Evolutionary conservation across 768 basidiomycete species (phyloP), one percentile per base, ranked within the genome.

Genomic region (Tricholoma hemisulphureum): DNA sequence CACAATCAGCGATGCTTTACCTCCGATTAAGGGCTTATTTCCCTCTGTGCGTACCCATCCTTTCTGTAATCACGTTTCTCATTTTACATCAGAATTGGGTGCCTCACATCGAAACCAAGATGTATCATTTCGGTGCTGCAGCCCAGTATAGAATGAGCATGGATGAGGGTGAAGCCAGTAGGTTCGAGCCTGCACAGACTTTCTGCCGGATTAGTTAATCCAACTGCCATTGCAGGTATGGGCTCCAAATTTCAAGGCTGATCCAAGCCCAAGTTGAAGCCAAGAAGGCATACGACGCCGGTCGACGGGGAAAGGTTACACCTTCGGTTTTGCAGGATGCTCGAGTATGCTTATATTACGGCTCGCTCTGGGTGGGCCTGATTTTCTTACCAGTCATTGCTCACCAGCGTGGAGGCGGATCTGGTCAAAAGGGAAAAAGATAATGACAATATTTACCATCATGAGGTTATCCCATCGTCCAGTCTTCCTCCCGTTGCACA

Each of bases 361-460:
- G 26, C 18, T 43, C 11, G n/a, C 54, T 20, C 57, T 28, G 43
- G 35, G 32, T 28, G 31, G 31, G 21, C 37, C 46, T 57, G 45
- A 59, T 65, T 52, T 34, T 51, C 53, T 16, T n/a, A 31, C 21
- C 68, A 98, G 95, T 91, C 90, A 1, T 76, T 98, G 14, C 73
- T 89, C 23, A 86, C 88, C 46, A 85, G 77, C 7, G 75, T 97
- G 23, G 82, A 88, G 62, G 84, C 82, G 52, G 82, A 85, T 55
- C 71, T 90, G 31, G 72, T 77, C 4, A 83, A 92, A 13, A 91
- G 95, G 0, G 84, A 88, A 61, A 84, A 93, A 29, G 96, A 98
- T 71, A 99, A 99, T 69, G 91, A 96, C 71, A 76, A 97, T 6
- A 97, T 99, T 35, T 99, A 98, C 73, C 93, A 97, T 63, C 82